Evolutionary conservation across 73 alveolate species (phyloP), one percentile per base, ranked within the genome.

Genomic region (Breviolum minutum): DNA sequence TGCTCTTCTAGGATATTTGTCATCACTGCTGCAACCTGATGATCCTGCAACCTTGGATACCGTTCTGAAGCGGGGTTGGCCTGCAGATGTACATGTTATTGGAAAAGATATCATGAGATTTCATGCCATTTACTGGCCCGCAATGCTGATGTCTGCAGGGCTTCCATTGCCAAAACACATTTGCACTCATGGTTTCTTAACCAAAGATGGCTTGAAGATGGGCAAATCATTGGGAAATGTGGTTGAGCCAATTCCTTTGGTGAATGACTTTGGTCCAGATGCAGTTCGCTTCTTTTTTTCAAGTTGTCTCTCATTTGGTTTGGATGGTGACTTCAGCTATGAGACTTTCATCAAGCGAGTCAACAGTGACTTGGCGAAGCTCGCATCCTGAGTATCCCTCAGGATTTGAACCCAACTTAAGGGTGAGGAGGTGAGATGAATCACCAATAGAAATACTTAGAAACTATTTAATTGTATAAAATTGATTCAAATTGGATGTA

Each of bases 121-220:
- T 40, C 99, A 94, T 71, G 94, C 99, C 24, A 77, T 94, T 6
- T 94, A 94, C 73, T 94, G 99, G 99, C 99, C 99, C 6, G 99
- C 99, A 22, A 94, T 94, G 99, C 94, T 94, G 73, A 94, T 94
- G 99, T 94, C 99, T 32, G 99, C 99, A 7, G 92, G 94, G 86
- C 94, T 94, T 10, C 94, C 92, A 14, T 73, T 94, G 62, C 99
- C 99, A 20, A 94, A 94, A 63, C 99, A 94, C 66, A 94, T 94
- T 40, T 94, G 99, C 86, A 80, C 99, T 8, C 99, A 94, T 30
- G 99, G 99, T 40, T 94, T 94, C 63, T 71, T 94, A 73, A 94
- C 99, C 9, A 94, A 94, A 85, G 99, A 94, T 63, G 99, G 99
- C 94, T 63, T 94, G 69, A 94, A 94, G 90, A 94, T 94, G 99